Percentiles rank a stretch among this genome's conserved stretches.
These are phyloP conservation scores for Eutypella sp. DNA, from an alignment of 2,329 filamentous ascomycete species.

Conservation along the genomic window DNA sequence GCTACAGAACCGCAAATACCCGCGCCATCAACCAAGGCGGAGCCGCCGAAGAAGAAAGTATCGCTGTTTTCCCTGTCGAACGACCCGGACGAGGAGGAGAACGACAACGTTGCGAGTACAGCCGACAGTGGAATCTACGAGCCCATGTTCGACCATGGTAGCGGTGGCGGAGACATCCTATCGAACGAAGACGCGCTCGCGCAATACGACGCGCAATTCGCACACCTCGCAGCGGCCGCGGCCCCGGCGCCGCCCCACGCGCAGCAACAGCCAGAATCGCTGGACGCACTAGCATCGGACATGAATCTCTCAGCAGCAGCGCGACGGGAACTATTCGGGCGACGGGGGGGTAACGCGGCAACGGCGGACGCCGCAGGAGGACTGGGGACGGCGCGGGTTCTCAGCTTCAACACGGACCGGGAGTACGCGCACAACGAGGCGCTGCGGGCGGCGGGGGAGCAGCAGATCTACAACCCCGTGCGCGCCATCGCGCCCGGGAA, in stretches of 20 bases:
- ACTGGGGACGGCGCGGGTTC: no score
- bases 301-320: conserved; percentile 75
- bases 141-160: conserved; percentile 42
- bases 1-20: conserved; percentile 12
- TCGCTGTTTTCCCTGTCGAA: conserved; percentile 64
- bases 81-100: conserved; percentile 36
- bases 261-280: conserved; percentile 41
- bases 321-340: conserved; percentile 80
- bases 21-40: conserved; percentile 12
- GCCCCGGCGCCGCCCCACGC: conserved; percentile 1
- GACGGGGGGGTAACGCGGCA: conserved; percentile 39
- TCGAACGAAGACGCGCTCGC: conserved; percentile 29
- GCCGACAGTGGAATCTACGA: conserved; percentile 38
- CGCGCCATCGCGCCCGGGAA: conserved; percentile 80
- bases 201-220: conserved; percentile 27
- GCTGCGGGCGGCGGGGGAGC: conserved; percentile 63
- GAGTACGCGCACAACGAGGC: conserved; percentile 85
- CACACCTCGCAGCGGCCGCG: conserved; percentile 13
- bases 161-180: conserved; percentile 7
- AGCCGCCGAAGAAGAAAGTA: conserved; percentile 49
- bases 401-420: conserved; percentile 82
- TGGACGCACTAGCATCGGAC: conserved; percentile 68
- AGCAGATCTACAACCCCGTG: conserved; percentile 72
- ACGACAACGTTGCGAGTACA: conserved; percentile 17
- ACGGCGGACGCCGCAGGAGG: conserved; percentile 52